These are phyloP conservation scores for Atalantia buxifolia DNA, from an alignment of 345 rosid genomes.

Conservation along the genomic window DNA sequence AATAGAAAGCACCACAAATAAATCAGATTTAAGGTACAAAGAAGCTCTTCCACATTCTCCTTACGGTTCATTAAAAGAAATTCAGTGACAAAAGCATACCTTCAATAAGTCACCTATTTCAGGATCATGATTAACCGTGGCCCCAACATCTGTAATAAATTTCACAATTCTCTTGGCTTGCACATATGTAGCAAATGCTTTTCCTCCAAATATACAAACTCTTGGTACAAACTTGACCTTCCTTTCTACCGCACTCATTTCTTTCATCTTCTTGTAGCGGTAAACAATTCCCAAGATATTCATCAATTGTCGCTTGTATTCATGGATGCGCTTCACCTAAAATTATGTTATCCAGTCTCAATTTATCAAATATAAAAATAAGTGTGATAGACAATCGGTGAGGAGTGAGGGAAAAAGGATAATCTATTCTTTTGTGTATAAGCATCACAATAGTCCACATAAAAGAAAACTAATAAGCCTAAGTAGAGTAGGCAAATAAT, in stretches of 20 bases:
- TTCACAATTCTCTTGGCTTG: slow-evolving; percentile 85
- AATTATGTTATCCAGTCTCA: slow-evolving; percentile 9
- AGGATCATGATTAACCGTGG: slow-evolving; percentile 62
- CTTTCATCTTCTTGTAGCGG: slow-evolving; percentile 79
- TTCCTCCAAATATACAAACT: slow-evolving; percentile 80
- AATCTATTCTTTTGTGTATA: background rate
- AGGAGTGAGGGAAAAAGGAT: background rate
- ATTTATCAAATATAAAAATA: background rate
- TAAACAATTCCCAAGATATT: slow-evolving; percentile 72
- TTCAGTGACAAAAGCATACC: slow-evolving; percentile 31
- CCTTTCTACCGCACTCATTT: slow-evolving; percentile 56
- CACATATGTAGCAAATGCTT: slow-evolving; percentile 76
- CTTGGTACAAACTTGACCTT: slow-evolving; percentile 52
- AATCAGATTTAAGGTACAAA: no score
- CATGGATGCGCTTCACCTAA: slow-evolving; percentile 78
- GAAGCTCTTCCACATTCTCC: background rate
- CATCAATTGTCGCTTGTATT: slow-evolving; percentile 71
- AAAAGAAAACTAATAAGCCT: background rate
- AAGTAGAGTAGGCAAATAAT: background rate
- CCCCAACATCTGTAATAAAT: slow-evolving; percentile 68
- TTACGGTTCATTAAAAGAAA: slow-evolving; percentile 1
- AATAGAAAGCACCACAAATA: background rate
- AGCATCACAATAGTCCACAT: background rate
- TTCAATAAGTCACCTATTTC: slow-evolving; percentile 74
- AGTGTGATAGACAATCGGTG: background rate